phyloP scores from a whole-genome alignment of 73 alveolate species.

The Paramecium pentaurelia region DNA sequence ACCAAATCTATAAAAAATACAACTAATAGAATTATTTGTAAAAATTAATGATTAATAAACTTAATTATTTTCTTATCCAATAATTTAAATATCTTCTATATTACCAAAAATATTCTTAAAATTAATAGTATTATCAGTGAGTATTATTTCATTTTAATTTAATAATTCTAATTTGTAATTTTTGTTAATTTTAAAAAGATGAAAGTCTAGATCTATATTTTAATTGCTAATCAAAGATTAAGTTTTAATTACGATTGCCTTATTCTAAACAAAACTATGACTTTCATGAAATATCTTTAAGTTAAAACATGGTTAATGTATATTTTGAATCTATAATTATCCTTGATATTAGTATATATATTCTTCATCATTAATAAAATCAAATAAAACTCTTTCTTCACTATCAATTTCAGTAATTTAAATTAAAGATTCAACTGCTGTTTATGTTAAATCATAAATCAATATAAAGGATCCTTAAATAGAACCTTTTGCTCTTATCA shows the following conservation, averaged over 20 bases:
- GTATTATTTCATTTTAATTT: not conserved
- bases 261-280: not conserved
- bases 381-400: not conserved
- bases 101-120: not conserved
- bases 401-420: not conserved
- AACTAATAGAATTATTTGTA: not conserved
- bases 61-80: not conserved
- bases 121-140: not conserved
- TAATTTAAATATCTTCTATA: not conserved
- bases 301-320: not conserved
- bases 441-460: not conserved
- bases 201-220: not conserved
- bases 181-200: not conserved
- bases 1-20: not conserved
- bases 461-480: not conserved
- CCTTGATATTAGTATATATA: not conserved
- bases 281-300: not conserved
- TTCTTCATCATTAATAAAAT: not conserved
- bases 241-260: not conserved
- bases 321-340: not conserved
- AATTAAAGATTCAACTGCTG: not conserved
- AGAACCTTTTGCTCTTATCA: not conserved
- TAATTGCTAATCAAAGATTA: not conserved
- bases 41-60: not conserved
- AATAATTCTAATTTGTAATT: not conserved